These are phyloP conservation scores for Aspergillus glaucus DNA, from an alignment of 2,329 filamentous ascomycete genomes.

Conservation along the genomic window DNA sequence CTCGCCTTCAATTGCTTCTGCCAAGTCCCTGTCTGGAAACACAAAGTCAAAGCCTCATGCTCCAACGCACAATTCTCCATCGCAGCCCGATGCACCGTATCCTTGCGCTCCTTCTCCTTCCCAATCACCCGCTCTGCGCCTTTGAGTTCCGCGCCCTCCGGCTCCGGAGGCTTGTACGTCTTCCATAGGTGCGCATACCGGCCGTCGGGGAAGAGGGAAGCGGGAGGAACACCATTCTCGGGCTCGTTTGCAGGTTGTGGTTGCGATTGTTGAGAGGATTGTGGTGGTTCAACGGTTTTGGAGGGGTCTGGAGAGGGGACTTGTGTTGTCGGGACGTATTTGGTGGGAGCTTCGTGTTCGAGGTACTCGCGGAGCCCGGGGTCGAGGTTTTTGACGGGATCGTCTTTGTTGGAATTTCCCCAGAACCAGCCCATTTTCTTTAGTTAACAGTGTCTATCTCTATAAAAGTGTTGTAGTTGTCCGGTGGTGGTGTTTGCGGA, in stretches of 20 bases:
- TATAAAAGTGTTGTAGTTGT: neutral
- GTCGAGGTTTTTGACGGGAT: conserved; percentile 70
- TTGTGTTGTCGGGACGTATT: conserved; percentile 47
- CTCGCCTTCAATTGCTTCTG: conserved; percentile 47
- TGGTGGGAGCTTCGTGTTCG: conserved; percentile 70
- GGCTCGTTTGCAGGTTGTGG: conserved; percentile 15
- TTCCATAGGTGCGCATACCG: conserved; percentile 88
- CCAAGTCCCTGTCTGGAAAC: conserved; percentile 68
- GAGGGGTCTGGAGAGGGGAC: conserved; percentile 15
- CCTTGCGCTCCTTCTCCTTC: conserved; percentile 74
- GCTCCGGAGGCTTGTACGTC: conserved; percentile 70
- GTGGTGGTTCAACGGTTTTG: conserved; percentile 8
- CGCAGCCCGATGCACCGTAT: conserved; percentile 69
- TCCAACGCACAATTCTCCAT: conserved; percentile 90
- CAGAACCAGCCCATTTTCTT: conserved; percentile 58
- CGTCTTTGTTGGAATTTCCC: conserved; percentile 48
- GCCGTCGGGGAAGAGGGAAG: conserved; percentile 62
- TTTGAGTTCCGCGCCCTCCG: conserved; percentile 67
- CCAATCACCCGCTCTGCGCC: conserved; percentile 79
- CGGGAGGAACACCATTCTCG: conserved; percentile 30
- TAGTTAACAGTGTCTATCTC: neutral
- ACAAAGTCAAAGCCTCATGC: conserved; percentile 74
- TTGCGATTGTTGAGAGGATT: conserved; percentile 10
- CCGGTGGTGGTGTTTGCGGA: conserved; percentile 2
- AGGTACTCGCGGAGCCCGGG: conserved; percentile 79